phyloP scores from a whole-genome alignment of 2,329 filamentous ascomycete genomes.

The Phaeosphaeriaceae sp. region DNA sequence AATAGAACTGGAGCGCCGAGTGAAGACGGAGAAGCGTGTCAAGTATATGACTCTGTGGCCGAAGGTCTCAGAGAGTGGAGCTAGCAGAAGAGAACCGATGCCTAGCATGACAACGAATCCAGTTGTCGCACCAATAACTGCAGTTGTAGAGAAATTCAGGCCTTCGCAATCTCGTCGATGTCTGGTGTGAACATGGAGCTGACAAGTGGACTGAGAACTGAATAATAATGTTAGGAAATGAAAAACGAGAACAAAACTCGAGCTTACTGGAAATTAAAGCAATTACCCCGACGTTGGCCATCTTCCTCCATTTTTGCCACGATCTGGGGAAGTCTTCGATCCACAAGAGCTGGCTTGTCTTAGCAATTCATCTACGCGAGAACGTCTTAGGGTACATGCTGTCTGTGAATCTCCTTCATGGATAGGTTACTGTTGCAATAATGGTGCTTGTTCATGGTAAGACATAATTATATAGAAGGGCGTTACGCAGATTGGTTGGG shows the following conservation, averaged over 20 bases:
- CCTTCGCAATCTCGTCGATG: slow-evolving; percentile 57
- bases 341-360: slow-evolving; percentile 19
- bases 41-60: slow-evolving; percentile 55
- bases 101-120: slow-evolving; percentile 59
- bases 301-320: slow-evolving; percentile 54
- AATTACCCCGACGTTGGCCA: slow-evolving; percentile 58
- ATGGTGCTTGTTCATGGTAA: slow-evolving; percentile 47
- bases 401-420: slow-evolving; percentile 41
- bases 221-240: background rate
- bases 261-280: slow-evolving; percentile 55
- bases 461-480: slow-evolving; percentile 30
- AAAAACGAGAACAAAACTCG: background rate
- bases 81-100: slow-evolving; percentile 55
- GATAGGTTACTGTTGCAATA: slow-evolving; percentile 43
- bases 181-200: slow-evolving; percentile 61
- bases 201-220: slow-evolving; percentile 55
- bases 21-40: slow-evolving; percentile 53
- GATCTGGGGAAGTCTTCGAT: slow-evolving; percentile 46
- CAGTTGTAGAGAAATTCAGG: slow-evolving; percentile 49
- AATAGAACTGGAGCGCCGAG: slow-evolving; percentile 54
- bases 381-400: too few relatives aligned
- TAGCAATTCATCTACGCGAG: too few relatives aligned
- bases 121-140: slow-evolving; percentile 58
- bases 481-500: too few relatives aligned
- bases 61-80: slow-evolving; percentile 56